Base-by-base conservation (phyloP, 2,329 filamentous ascomycete genomes). In the Fusarium continuum region DNA sequence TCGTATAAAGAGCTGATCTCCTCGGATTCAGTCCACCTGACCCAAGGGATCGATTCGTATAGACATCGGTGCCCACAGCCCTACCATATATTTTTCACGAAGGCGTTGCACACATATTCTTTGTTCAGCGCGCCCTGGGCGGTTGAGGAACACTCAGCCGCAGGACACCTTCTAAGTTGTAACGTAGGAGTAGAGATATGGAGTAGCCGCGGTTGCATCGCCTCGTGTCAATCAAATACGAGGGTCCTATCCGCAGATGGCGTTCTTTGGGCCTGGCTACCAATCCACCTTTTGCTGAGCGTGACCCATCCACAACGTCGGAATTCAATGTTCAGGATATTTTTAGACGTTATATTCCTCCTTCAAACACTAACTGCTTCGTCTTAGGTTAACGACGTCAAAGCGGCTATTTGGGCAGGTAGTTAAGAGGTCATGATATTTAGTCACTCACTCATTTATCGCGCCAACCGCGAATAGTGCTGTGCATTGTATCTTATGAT, bases 151-250 rank as follows among this genome's bases (percentile, higher is more conserved):
- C 26, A 32, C 29, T 51, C 43, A 50, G 56, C 51, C 45, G 49
- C 32, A 55, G 44, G 40, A 47, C 29, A 9, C 17, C 22, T 31
- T 28, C 16, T 26, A 31, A 22, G 28, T 36, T 58, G 55, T 39
- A 58, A 58, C 55, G 54, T 58, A 35, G 36, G 55, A 51, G 38
- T 10, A 41, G 16, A 55, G 56, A 34, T 47, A 64, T 63, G 58
- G 40, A 56, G 59, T 52, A 32, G 23, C 38, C 54, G 45, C 38
- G 20, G 44, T 64, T 32, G 59, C 63, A 66, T 55, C 22, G 63
- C 63, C 63, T 64, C 63, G 58, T 59, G 62, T 61, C 47, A 49
- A 59, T 53, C 46, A 19, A 49, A 66, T 67, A 66, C 63, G 63
- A 67, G 63, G 36, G 58, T 39, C 31, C 40, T 45, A 63, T 57